A percentile compares a stretch with the other conserved stretches of the same genome.
phyloP scores from a whole-genome alignment of 2,329 filamentous ascomycete species.

The Colletotrichum cordylinicola region DNA sequence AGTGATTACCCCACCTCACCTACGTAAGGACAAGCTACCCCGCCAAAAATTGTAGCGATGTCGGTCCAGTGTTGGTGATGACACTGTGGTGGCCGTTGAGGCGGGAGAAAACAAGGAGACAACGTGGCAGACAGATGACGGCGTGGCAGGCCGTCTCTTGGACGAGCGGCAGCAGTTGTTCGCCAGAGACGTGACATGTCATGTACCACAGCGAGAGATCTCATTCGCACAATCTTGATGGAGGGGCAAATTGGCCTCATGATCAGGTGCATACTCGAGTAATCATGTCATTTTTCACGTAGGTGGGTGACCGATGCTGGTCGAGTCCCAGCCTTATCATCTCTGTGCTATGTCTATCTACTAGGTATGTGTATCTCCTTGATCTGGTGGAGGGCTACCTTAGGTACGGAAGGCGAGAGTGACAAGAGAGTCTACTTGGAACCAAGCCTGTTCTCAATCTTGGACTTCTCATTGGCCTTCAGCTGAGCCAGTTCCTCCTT shows the following conservation, averaged over 20 bases:
- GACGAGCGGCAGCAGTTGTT: background rate
- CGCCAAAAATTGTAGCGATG: conserved; percentile 9
- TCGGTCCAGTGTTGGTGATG: background rate
- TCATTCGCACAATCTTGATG: background rate
- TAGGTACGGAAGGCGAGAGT: background rate
- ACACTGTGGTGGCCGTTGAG: background rate
- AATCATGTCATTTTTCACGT: background rate
- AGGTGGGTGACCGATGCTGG: conserved; percentile 1
- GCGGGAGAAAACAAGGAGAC: background rate
- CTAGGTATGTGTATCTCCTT: background rate
- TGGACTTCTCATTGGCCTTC: conserved; percentile 69
- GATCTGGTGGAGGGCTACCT: background rate
- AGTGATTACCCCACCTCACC: conserved; percentile 1
- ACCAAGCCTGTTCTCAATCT: conserved; percentile 75
- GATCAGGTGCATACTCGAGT: background rate
- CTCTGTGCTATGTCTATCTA: background rate
- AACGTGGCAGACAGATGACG: background rate
- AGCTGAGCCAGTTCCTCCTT: conserved; percentile 77
- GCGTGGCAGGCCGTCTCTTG: background rate
- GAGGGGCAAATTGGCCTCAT: background rate
- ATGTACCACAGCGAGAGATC: background rate
- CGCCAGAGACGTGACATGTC: background rate
- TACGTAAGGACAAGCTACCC: conserved; percentile 11
- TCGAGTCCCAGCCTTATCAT: background rate
- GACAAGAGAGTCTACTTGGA: conserved; percentile 26